Evolutionary conservation across 2,329 filamentous ascomycete genomes (phyloP), one percentile per base, ranked within the genome.

Genomic region (Monilinia fructigena): DNA sequence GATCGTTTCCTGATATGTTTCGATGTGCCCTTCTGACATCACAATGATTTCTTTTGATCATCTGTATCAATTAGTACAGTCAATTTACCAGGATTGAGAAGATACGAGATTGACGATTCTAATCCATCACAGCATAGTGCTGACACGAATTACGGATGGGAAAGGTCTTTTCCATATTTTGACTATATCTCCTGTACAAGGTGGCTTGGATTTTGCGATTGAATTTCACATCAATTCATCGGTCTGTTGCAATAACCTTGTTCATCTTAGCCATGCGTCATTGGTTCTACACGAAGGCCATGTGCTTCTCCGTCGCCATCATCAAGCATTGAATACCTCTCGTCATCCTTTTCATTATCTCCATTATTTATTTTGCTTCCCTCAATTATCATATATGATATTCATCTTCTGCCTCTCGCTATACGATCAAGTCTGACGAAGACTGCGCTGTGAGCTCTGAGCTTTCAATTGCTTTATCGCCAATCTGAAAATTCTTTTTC

Each of bases 281-380:
- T 45, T 59, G 26, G 12, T 59, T 59, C 7, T 48, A 26, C 42
- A 48, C 23, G 4, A 23, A 42, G 20, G 26, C 20, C 11, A 59
- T 35, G 3, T 59, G 56, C n/a, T 59, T 59, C 42, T 59, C 42
- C 26, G 42, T 59, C 23, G 42, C 26, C 12, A 48, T 59, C 18
- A 48, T 35, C 11, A 48, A 48, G 8, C 20, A 18, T 59, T 48
- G 18, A 47, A 59, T 23, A 59, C 8, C 18, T 23, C 7, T 35
- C 4, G 26, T n/a, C 47, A 4, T 59, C 42, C 48, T 48, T 31
- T 0, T 16, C 35, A 20, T 59, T 3, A 31, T n/a, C 23, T 20
- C 18, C 45, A 35, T 10, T 47, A 18, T 47, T 58, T 20, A 8
- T 10, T 47, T 48, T 20, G 42, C 4, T 47, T 1, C 31, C 18